These are phyloP conservation scores for Xylaria sp. DNA, from an alignment of 2,329 filamentous ascomycete genomes.

Conservation along the genomic window DNA sequence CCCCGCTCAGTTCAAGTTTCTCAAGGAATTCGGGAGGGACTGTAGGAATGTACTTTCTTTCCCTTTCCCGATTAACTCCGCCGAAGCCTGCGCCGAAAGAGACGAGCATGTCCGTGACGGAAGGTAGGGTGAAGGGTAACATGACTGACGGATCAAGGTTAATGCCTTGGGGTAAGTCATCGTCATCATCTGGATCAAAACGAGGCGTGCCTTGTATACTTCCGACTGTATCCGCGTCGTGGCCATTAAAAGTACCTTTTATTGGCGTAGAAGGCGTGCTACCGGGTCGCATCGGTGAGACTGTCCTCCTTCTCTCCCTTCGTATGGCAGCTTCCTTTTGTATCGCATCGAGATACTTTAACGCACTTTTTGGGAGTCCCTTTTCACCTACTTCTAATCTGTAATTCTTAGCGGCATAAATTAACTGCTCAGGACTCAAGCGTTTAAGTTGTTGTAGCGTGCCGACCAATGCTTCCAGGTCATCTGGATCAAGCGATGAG, in stretches of 20 bases:
- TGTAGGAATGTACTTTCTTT: slow-evolving; percentile 94
- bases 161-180: slow-evolving; percentile 77
- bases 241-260: slow-evolving; percentile 54
- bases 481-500: slow-evolving; percentile 85
- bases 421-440: slow-evolving; percentile 85
- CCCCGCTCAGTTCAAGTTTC: slow-evolving; percentile 76
- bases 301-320: slow-evolving; percentile 63
- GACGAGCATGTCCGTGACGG: slow-evolving; percentile 96
- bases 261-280: slow-evolving; percentile 52
- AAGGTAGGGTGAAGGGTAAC: slow-evolving; percentile 93
- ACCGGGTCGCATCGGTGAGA: slow-evolving; percentile 54
- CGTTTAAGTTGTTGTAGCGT: slow-evolving; percentile 90
- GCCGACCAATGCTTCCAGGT: slow-evolving; percentile 85
- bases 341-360: slow-evolving; percentile 84
- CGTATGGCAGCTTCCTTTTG: slow-evolving; percentile 77
- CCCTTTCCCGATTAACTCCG: slow-evolving; percentile 88
- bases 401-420: slow-evolving; percentile 93
- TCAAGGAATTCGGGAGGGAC: slow-evolving; percentile 93
- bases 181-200: slow-evolving; percentile 66
- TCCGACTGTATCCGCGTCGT: slow-evolving; percentile 56
- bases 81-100: slow-evolving; percentile 95
- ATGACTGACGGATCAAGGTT: slow-evolving; percentile 90
- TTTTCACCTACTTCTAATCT: slow-evolving; percentile 96
- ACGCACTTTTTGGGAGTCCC: slow-evolving; percentile 84
- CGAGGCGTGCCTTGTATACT: slow-evolving; percentile 56